Evolutionary conservation across 768 basidiomycete genomes (phyloP), one percentile per base, ranked within the genome.

Genomic region (Amanita molliuscula): DNA sequence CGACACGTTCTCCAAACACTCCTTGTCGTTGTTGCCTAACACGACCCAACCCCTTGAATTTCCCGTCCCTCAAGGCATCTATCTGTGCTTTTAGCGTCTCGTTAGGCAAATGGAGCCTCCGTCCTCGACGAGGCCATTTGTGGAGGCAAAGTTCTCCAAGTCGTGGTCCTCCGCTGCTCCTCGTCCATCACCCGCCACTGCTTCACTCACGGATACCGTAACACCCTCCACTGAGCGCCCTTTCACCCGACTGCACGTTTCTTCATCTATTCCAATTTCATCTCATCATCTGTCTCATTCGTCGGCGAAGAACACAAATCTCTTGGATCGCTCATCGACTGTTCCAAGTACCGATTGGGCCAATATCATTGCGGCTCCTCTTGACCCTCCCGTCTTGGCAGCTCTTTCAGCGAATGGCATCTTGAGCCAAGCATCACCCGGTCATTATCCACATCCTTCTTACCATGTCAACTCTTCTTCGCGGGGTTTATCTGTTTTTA

Each of bases 381-480:
- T 85, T 44, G 73, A 81, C 53, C 78, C 81, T 5, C 61, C 73
- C 38, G 66, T 79, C 29, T 84, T 83, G 57, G 75, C 79, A 35
- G 73, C 76, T 31, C 73, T 86, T 43, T 73, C 78, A 10, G 75
- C 82, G 3, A 79, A 78, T 58, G 79, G 77, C 56, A 69, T 78
- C 41, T 64, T 86, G 35, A 56, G 59, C 59, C 58, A 62, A 47
- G 54, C 50, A 62, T 51, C 26, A 52, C 42, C 62, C 62, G 38
- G 64, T 54, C 54, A 59, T 40, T 62, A 70, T 21, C 67, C 67
- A 28, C 69, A 68, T 56, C 58, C 74, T 25, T 72, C 72, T 52
- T 62, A 23, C 41, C 28, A 50, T 33, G 1, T 20, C 40, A 34
- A 28, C 23, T 10, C 37, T 16, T 26, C 11, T 26, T 48, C 47